These are phyloP conservation scores for Streptanthus diversifolius DNA, from an alignment of 345 rosid genomes.

Conservation along the genomic window DNA sequence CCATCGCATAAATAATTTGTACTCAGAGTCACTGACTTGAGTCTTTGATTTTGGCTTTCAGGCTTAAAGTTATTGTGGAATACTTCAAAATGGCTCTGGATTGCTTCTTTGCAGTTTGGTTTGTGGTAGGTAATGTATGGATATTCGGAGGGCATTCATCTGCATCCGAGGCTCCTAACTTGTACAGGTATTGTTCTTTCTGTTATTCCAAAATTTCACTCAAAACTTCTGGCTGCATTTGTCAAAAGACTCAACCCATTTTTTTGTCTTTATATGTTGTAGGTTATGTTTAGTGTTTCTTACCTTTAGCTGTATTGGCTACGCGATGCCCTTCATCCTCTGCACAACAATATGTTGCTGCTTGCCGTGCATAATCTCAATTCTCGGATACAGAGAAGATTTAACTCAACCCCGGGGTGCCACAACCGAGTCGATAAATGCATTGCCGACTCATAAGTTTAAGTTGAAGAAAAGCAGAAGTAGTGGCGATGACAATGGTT, in stretches of 20 bases:
- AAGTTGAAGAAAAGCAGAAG: conserved; percentile 66
- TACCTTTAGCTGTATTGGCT: conserved; percentile 91
- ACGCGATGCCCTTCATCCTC: conserved; percentile 97
- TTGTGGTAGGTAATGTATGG: conserved; percentile 99
- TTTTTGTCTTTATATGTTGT: conserved; percentile 22
- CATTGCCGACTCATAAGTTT: conserved; percentile 89
- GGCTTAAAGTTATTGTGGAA: conserved; percentile 77
- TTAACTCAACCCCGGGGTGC: conserved; percentile 86
- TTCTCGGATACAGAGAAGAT: conserved; percentile 94
- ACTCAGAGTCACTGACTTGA: conserved; percentile 2
- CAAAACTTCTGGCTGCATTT: not conserved
- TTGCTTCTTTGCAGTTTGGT: conserved; percentile 99
- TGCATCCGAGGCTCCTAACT: conserved; percentile 78
- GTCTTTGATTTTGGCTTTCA: conserved; percentile 33
- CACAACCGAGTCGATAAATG: conserved; percentile 77
- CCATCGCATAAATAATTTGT: not conserved
- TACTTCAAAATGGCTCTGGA: conserved; percentile 96
- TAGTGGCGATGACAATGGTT: conserved; percentile 45
- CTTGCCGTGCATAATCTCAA: conserved; percentile 87
- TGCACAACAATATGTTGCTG: conserved; percentile 98
- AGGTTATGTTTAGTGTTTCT: conserved; percentile 98
- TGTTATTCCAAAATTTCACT: not conserved
- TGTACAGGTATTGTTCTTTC: conserved; percentile 62
- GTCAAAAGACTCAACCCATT: not conserved
- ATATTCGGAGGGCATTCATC: conserved; percentile 96